Base-by-base conservation (phyloP, 148 eudicot genomes). In the Mesembryanthemum crystallinum region DNA sequence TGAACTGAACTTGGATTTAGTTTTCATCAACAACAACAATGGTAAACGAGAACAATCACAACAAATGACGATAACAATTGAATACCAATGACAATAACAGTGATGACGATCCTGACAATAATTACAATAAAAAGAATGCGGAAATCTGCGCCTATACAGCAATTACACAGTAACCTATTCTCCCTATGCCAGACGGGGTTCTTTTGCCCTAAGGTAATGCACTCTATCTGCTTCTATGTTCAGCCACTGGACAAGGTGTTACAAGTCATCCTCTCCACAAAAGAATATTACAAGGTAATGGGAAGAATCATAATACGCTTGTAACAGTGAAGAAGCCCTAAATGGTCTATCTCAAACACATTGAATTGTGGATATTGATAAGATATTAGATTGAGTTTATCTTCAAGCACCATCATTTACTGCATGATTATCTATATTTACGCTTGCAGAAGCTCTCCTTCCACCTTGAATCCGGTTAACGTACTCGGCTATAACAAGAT, bases 401-500 rank as follows among this genome's bases (percentile, higher is more conserved):
- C n/a, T 51, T 72, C 67, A 65, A 67, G 54, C 4, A 17, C 25
- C 32, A 47, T 64, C 64, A 2, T 77, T 11, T 35, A 15, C 30
- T 18, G 29, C 52, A 47, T 52, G 47, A 5, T n/a, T 20, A 42
- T 39, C 78, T 68, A 17, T 43, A 39, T 52, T 78, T 62, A 68
- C 72, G 57, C 43, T 65, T 29, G 63, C 63, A 32, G 81, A 78
- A 60, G 79, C 84, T 82, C 84, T 76, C 85, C 96, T 88, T 61
- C 78, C 82, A 60, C 51, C 69, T 73, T 87, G 91, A 76, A 89
- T 91, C 59, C 78, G 78, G 11, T 78, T 82, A 23, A 89, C 93
- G 73, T 66, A 89, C 77, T 91, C 91, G 0, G 84, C 76, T 71
- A 86, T 67, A 45, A 91, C 39, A 27, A 85, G 81, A 81, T 91